Conservation (phyloP, 306 rosid species). For the Pyrus bretschneideri region DNA sequence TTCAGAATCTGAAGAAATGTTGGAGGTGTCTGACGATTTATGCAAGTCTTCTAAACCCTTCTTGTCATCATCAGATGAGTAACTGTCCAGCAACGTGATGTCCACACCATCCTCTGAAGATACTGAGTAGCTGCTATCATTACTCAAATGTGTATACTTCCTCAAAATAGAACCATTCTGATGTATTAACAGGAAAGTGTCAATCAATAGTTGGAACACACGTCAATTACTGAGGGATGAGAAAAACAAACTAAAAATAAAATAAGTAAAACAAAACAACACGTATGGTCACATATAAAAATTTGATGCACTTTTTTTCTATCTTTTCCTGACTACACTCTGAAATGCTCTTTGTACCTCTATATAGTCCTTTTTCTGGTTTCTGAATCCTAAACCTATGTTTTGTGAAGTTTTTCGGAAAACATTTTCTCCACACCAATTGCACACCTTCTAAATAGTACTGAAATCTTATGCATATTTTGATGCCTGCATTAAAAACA, state of each 20-base stretch:
- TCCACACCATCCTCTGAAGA: slow-evolving; percentile 79
- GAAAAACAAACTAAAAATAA: not conserved
- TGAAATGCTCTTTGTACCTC: not conserved
- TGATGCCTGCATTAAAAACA: not conserved
- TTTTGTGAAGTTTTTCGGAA: not conserved
- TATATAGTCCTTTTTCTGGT: not conserved
- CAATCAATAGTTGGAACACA: not conserved
- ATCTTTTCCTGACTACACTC: no score
- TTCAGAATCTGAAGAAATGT: slow-evolving; percentile 27
- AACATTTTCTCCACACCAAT: not conserved
- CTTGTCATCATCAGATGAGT: slow-evolving; percentile 39
- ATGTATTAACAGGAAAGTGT: slow-evolving; percentile 11
- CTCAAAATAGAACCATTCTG: slow-evolving; percentile 87
- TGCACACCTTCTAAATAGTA: not conserved
- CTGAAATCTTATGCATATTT: not conserved
- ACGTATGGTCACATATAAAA: not conserved
- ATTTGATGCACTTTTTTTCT: not conserved
- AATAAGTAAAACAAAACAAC: not conserved
- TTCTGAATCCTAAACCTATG: not conserved
- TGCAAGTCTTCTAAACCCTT: slow-evolving; percentile 30
- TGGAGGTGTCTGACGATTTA: slow-evolving; percentile 34
- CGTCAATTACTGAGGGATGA: not conserved
- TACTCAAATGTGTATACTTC: slow-evolving; percentile 69
- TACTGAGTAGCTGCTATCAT: slow-evolving; percentile 87
- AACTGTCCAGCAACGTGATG: slow-evolving; percentile 41